Percentiles rank a stretch among this genome's conserved stretches.
Evolutionary conservation across 345 rosid species (phyloP).

Genomic region (Sapria himalayana): DNA sequence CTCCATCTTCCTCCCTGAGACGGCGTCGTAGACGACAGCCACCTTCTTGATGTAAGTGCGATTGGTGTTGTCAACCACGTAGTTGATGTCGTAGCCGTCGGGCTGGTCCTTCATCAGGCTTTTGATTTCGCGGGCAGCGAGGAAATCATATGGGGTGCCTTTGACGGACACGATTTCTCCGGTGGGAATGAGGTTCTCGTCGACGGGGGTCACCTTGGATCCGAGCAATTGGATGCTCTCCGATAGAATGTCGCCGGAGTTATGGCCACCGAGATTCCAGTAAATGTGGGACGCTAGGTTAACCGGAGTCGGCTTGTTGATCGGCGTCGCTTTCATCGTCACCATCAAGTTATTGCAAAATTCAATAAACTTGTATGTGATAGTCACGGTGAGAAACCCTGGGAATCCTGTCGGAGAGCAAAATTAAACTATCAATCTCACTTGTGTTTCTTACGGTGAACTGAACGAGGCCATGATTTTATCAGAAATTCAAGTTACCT

Average conservation of each 20-base stretch:
- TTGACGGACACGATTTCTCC: constrained; percentile 18
- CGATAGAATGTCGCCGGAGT: constrained; percentile 40
- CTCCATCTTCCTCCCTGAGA: constrained; percentile 59
- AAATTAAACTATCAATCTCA: neutral
- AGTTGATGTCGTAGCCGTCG: constrained; percentile 63
- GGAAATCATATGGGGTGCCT: constrained; percentile 60
- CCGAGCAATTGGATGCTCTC: constrained; percentile 37
- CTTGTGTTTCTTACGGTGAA: too few relatives aligned
- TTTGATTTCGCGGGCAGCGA: constrained; percentile 21
- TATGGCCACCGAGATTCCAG: constrained; percentile 66
- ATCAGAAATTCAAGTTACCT: constrained; percentile 18
- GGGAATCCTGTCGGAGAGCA: constrained; percentile 38
- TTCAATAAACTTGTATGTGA: constrained; percentile 37
- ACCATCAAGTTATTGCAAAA: constrained; percentile 30
- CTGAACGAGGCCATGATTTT: too few relatives aligned
- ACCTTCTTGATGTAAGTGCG: constrained; percentile 21
- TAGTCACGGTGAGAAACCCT: constrained; percentile 32
- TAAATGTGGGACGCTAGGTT: constrained; percentile 62
- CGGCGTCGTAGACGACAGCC: constrained; percentile 31
- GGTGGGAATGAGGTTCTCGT: constrained; percentile 55
- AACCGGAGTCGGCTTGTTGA: constrained; percentile 40
- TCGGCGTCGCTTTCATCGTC: constrained; percentile 37
- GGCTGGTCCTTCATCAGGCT: constrained; percentile 25
- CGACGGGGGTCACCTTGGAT: constrained; percentile 37
- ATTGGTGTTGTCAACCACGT: constrained; percentile 20